Evolutionary conservation across 768 basidiomycete genomes (phyloP).

Genomic region (Hericium alpestre): DNA sequence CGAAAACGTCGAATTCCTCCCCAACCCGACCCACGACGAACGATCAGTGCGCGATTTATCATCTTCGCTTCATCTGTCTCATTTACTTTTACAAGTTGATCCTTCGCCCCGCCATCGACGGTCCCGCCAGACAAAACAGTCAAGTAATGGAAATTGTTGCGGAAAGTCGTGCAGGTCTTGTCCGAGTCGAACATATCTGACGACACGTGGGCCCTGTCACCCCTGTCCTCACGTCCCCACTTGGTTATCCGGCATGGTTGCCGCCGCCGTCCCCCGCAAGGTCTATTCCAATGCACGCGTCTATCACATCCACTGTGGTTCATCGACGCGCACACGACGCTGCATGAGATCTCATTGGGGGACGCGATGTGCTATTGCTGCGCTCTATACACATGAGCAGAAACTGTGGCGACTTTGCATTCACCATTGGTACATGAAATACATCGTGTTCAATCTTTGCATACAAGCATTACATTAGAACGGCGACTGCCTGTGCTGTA

Average conservation of each 20-base stretch:
- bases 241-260: constrained; percentile 94
- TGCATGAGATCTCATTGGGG: too few species aligned
- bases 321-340: too few species aligned
- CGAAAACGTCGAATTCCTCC: too few species aligned
- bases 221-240: constrained; percentile 46
- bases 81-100: constrained; percentile 8
- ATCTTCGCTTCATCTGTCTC: not conserved
- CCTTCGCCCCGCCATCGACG: not conserved
- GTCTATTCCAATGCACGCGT: constrained; percentile 99
- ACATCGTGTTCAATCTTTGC: too few species aligned
- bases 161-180: constrained; percentile 91
- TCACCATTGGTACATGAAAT: too few species aligned
- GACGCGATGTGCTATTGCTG: too few species aligned
- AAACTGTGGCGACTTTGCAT: too few species aligned
- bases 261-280: constrained; percentile 96
- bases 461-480: too few species aligned
- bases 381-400: too few species aligned
- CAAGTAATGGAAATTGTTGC: constrained; percentile 99
- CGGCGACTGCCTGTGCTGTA: too few species aligned
- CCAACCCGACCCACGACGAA: too few species aligned
- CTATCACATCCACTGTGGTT: constrained; percentile 99
- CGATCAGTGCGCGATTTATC: constrained; percentile 39
- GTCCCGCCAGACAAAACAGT: constrained; percentile 87
- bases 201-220: constrained; percentile 59
- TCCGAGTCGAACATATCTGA: constrained; percentile 92